Percentiles rank a stretch among this genome's conserved stretches.
Conservation (phyloP, 2,329 filamentous ascomycete species). For the Colletotrichum lini region DNA sequence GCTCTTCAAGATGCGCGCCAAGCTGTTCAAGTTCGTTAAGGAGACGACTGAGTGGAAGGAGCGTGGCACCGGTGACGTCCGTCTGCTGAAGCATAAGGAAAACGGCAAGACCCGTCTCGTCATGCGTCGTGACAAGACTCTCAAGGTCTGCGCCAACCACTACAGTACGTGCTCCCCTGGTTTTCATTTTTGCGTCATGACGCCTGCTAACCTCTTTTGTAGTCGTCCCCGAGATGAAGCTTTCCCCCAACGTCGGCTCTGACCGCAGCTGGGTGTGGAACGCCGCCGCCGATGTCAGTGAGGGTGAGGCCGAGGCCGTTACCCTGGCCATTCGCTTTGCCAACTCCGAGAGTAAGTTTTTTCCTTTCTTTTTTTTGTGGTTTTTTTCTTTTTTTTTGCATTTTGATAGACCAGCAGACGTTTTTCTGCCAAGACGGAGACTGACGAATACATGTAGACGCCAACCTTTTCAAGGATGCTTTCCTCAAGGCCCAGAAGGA, state of each 20-base stretch:
- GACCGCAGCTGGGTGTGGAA: conserved; percentile 99
- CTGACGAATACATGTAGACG: conserved; percentile 72
- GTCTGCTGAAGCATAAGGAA: conserved; percentile 98
- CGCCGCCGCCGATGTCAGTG: conserved; percentile 95
- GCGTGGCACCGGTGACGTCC: conserved; percentile 95
- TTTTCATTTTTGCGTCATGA: too few species aligned
- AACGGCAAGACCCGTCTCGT: conserved; percentile 97
- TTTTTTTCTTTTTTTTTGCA: too few species aligned
- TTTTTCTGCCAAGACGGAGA: conserved; percentile 27
- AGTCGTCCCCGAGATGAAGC: conserved; percentile 99
- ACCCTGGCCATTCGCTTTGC: conserved; percentile 97
- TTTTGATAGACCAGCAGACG: background rate
- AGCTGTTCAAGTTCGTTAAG: conserved; percentile 98
- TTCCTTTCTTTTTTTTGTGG: too few species aligned
- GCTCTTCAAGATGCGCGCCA: conserved; percentile 99
- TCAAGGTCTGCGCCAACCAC: conserved; percentile 99
- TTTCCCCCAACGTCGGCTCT: conserved; percentile 96
- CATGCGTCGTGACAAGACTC: conserved; percentile 99
- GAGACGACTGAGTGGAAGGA: conserved; percentile 98
- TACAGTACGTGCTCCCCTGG: conserved; percentile 79
- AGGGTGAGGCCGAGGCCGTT: conserved; percentile 96
- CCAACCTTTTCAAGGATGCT: conserved; percentile 96
- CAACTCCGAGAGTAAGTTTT: conserved; percentile 91
- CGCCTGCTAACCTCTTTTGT: conserved; percentile 38
- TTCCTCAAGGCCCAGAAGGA: conserved; percentile 98